Evolutionary conservation across 345 rosid genomes (phyloP), one percentile per base, ranked within the genome.

Genomic region (Passiflora organensis): DNA sequence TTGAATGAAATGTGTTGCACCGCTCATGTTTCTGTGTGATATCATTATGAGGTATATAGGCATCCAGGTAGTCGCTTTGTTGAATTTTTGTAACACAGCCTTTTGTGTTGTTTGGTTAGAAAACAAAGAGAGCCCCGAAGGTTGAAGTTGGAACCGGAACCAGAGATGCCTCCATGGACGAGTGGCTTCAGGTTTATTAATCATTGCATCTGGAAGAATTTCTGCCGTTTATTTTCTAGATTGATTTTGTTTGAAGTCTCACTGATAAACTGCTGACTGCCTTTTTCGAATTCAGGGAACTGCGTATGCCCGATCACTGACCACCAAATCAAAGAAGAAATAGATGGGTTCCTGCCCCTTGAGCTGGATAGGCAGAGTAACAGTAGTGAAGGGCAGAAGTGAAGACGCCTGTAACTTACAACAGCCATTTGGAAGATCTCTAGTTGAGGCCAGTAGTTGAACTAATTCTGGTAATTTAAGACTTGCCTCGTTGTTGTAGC

Each of bases 181-280:
- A 93, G 63, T 93, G 99, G 99, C 94, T 93, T 47, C 78, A 93
- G 96, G 99, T 84, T 5, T 55, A 65, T 61, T 28, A 28, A 32
- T 17, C 20, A 49, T 55, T 62, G 1, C 17, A 15, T 39, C 37
- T 53, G 36, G n/a, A n/a, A n/a, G n/a, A n/a, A n/a, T n/a, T n/a
- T n/a, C n/a, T n/a, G 17, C 43, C 13, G 28, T 39, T 25, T 17
- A 2, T 50, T 19, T 10, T 13, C n/a, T n/a, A 46, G 32, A 10
- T 8, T 20, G 14, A 14, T 1, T 20, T 21, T 63, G 4, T 41
- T 41, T 41, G 43, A 15, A 1, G 3, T 41, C 13, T 41, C 13
- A 15, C 4, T 41, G 43, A 9, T 41, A 8, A 15, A 41, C 13
- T 5, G 5, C 42, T 48, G 41, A 58, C 5, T 56, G 23, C 37